Percentiles rank a stretch among this genome's conserved stretches.
phyloP scores from a whole-genome alignment of 2,329 filamentous ascomycete species.

The Beauveria sp. region DNA sequence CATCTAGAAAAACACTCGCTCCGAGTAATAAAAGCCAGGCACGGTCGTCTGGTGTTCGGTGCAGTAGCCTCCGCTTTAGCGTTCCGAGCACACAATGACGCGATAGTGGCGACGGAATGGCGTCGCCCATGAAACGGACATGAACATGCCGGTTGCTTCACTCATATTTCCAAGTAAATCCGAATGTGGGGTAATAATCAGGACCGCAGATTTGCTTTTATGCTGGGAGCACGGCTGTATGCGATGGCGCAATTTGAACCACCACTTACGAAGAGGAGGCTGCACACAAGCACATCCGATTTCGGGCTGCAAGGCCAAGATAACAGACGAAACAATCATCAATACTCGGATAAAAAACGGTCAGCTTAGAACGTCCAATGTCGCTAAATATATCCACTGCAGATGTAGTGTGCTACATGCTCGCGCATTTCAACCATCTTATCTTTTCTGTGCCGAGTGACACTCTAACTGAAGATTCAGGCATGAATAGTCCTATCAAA shows the following conservation, averaged over 20 bases:
- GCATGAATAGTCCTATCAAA: no score
- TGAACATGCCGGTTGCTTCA: background rate
- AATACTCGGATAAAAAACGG: background rate
- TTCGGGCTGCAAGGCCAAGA: background rate
- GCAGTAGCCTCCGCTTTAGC: background rate
- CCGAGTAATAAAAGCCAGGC: background rate
- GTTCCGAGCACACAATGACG: background rate
- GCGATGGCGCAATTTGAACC: background rate
- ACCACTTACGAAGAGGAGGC: background rate
- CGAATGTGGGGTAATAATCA: background rate
- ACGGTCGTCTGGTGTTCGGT: background rate
- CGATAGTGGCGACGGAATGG: slow-evolving; percentile 5
- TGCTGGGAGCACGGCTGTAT: background rate
- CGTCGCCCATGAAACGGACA: background rate
- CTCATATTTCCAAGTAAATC: background rate
- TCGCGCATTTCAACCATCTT: no score
- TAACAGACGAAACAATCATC: no score
- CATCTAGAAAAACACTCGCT: no score
- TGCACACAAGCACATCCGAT: background rate
- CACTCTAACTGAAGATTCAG: no score
- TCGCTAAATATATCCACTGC: no score
- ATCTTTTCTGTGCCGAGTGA: no score
- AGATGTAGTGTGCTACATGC: no score
- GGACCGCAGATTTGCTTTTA: no score
- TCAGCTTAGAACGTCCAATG: no score